Percentiles rank a stretch among this genome's conserved stretches.
phyloP scores from a whole-genome alignment of 371 early-diverging fungal species.

The Apophysomyces variabilis region DNA sequence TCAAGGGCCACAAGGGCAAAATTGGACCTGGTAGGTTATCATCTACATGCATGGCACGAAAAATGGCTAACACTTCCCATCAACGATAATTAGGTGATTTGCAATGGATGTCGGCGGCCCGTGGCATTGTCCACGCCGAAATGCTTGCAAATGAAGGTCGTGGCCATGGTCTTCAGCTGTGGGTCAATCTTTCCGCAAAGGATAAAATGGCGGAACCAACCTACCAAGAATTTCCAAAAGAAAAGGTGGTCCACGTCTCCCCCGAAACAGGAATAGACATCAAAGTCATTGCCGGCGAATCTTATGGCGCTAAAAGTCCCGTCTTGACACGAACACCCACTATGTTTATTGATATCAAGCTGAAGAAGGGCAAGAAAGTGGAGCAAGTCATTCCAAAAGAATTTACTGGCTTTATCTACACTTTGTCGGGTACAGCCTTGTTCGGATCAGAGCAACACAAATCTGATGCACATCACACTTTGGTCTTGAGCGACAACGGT shows the following conservation, averaged over 20 bases:
- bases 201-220: conserved; percentile 79
- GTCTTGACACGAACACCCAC: conserved; percentile 75
- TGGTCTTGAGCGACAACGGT: conserved; percentile 55
- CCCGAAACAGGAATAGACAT: conserved; percentile 64
- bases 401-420: conserved; percentile 72
- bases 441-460: conserved; percentile 55
- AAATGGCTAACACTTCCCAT: neutral
- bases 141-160: conserved; percentile 60
- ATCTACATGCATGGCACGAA: conserved; percentile 14
- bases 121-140: conserved; percentile 83
- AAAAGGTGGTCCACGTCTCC: conserved; percentile 59
- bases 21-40: conserved; percentile 73
- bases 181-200: conserved; percentile 84
- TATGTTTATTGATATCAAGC: conserved; percentile 71
- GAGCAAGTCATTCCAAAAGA: conserved; percentile 63
- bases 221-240: conserved; percentile 76
- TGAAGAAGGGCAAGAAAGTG: conserved; percentile 59
- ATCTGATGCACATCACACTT: conserved; percentile 60
- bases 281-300: conserved; percentile 81
- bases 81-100: conserved; percentile 5
- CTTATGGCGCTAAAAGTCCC: conserved; percentile 60
- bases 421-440: conserved; percentile 58
- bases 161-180: conserved; percentile 80
- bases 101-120: conserved; percentile 82
- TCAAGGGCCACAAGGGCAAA: conserved; percentile 75